These are phyloP conservation scores for Ehretia macrophylla DNA, from an alignment of 257 asterid species.

Conservation along the genomic window DNA sequence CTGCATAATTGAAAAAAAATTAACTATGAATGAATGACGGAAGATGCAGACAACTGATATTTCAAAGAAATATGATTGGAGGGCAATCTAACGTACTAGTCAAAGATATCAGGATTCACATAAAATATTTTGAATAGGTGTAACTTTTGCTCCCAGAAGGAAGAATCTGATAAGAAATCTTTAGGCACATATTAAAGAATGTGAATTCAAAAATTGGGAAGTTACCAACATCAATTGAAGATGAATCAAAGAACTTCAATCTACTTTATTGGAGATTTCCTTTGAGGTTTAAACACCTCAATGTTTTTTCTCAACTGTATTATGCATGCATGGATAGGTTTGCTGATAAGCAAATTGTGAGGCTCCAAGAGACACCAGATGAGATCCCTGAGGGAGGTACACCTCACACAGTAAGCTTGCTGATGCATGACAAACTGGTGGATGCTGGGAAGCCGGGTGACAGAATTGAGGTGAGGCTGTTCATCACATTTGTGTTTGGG, in stretches of 20 bases:
- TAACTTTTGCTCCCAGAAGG: too few species aligned
- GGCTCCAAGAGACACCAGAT: slow-evolving; percentile 97
- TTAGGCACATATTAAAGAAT: too few species aligned
- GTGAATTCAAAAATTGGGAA: too few species aligned
- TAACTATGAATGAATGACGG: too few species aligned
- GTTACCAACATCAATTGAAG: too few species aligned
- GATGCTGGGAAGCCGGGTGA: slow-evolving; percentile 99
- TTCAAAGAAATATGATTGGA: too few species aligned
- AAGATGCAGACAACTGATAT: too few species aligned
- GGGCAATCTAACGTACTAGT: too few species aligned
- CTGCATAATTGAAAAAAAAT: too few species aligned
- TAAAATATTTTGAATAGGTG: too few species aligned
- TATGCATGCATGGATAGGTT: slow-evolving; percentile 41
- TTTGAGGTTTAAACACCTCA: neutral
- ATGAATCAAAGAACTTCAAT: neutral
- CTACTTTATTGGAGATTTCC: neutral
- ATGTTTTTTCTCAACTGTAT: neutral
- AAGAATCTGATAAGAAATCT: too few species aligned
- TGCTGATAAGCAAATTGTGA: slow-evolving; percentile 97
- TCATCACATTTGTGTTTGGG: neutral
- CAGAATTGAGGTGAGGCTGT: slow-evolving; percentile 79
- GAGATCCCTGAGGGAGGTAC: slow-evolving; percentile 99
- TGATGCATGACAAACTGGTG: slow-evolving; percentile 95
- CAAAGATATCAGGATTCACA: too few species aligned
- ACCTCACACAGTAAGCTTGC: slow-evolving; percentile 95